A percentile compares a stretch with the other conserved stretches of the same genome.
Conservation (phyloP, 306 rosid genomes). For the Corylus avellana region DNA sequence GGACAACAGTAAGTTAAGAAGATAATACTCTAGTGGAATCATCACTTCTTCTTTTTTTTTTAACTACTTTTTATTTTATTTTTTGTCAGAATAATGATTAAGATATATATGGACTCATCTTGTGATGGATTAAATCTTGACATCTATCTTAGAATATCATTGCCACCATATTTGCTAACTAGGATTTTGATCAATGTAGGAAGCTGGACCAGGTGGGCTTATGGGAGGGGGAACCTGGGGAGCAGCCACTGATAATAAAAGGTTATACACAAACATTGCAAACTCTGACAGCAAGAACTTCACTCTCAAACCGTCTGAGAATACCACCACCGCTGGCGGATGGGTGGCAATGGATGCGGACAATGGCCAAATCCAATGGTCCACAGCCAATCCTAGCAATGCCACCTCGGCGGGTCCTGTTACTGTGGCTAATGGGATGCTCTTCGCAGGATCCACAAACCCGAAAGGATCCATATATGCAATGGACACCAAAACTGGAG, state of each 20-base stretch:
- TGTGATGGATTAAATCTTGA: no score
- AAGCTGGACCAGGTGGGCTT: no score
- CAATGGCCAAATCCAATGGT: constrained; percentile 49
- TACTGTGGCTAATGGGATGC: constrained; percentile 52
- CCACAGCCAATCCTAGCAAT: constrained; percentile 34
- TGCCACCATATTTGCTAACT: neutral
- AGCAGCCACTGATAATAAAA: no score
- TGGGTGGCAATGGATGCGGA: constrained; percentile 63
- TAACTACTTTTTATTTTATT: no score
- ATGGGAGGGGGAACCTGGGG: constrained; percentile 2
- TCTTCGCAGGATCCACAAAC: constrained; percentile 48
- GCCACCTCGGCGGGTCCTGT: constrained; percentile 40
- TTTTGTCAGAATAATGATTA: no score
- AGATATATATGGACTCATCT: no score
- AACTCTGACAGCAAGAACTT: constrained; percentile 19
- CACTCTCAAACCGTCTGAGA: constrained; percentile 46
- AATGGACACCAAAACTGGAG: constrained; percentile 40
- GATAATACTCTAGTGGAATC: neutral
- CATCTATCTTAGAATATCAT: no score
- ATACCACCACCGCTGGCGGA: constrained; percentile 45
- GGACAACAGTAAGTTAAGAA: constrained; percentile 41
- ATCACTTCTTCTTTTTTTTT: no score
- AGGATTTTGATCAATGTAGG: neutral
- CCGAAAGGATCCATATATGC: constrained; percentile 45
- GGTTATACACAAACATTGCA: no score